Conservation (phyloP, 2,329 filamentous ascomycete genomes). For the Penicillium brevicompactum region DNA sequence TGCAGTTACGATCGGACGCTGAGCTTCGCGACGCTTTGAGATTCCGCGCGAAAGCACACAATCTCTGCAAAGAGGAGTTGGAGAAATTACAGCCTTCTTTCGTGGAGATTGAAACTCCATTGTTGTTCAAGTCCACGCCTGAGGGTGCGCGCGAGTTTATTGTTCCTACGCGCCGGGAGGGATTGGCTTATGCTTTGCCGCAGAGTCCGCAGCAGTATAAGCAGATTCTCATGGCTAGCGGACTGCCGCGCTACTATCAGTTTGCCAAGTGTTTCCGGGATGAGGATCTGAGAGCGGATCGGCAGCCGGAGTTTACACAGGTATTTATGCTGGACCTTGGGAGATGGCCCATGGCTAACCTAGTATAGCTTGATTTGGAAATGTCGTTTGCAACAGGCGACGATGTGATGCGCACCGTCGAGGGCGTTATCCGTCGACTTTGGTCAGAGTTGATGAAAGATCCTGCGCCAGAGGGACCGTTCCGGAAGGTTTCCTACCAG, state of each 20-base stretch:
- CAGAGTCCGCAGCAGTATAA: constrained; percentile 99
- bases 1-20: constrained; percentile 78
- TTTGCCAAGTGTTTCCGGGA: constrained; percentile 95
- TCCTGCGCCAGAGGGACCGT: constrained; percentile 48
- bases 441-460: constrained; percentile 55
- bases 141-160: constrained; percentile 95
- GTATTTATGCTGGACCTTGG: constrained; percentile 44
- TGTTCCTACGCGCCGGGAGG: constrained; percentile 77
- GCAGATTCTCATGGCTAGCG: constrained; percentile 93
- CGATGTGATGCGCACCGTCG: constrained; percentile 66
- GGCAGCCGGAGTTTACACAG: constrained; percentile 96
- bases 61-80: constrained; percentile 58
- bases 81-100: constrained; percentile 57
- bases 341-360: background rate
- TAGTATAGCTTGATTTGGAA: constrained; percentile 77
- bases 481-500: constrained; percentile 68
- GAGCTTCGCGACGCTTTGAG: constrained; percentile 68
- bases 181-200: constrained; percentile 83
- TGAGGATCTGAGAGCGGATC: constrained; percentile 86
- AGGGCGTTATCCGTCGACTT: constrained; percentile 56
- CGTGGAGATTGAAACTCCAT: constrained; percentile 83
- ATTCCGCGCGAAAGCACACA: constrained; percentile 66
- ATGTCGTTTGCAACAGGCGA: constrained; percentile 79
- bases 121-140: constrained; percentile 96
- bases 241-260: constrained; percentile 81